Evolutionary conservation across 805 yeast genomes (phyloP), one percentile per base, ranked within the genome.

Genomic region (Ogataea thermomethanolica): DNA sequence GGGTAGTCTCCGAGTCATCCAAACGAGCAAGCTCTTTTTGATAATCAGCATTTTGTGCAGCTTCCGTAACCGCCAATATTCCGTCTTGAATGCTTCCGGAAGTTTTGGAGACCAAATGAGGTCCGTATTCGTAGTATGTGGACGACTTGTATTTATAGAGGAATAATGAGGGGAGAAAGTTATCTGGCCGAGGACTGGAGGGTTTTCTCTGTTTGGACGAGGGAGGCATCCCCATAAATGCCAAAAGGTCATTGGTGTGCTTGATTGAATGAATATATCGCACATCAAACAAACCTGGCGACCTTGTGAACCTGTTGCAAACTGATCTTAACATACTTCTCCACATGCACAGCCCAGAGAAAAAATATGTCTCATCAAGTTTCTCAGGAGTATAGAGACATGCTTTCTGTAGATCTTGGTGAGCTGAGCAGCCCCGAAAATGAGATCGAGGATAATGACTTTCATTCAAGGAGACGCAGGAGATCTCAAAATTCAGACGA

Each of bases 1-100:
- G 29, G 5, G 53, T 55, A 21, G 61, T 49, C 35, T 59, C 64
- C 5, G 50, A 39, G 28, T 57, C 58, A 7, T 34, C 41, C 21
- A 58, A 34, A n/a, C 39, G 35, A 25, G 14, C 33, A 23, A 24
- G 44, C 8, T 30, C 44, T 35, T 42, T 54, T 37, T 14, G 27
- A 13, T 17, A 28, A 15, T 28, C 34, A 2, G 13, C 10, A 12
- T 30, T 20, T 8, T 12, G 12, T 8, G n/a, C 4, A 24, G 24
- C 3, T n/a, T 21, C n/a, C n/a, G n/a, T 15, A 7, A 36, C 12
- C 15, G 43, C 39, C 26, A 46, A 17, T 2, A 46, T 15, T 3
- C 40, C 26, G 24, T 46, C 50, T 25, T 43, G 50, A 7, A 46
- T 4, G 33, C 43, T 42, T 11, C 50, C 50, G 4, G 48, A 46